These are phyloP conservation scores for Chrysoporthe austroafricana DNA, from an alignment of 2,329 filamentous ascomycete species.

Conservation along the genomic window DNA sequence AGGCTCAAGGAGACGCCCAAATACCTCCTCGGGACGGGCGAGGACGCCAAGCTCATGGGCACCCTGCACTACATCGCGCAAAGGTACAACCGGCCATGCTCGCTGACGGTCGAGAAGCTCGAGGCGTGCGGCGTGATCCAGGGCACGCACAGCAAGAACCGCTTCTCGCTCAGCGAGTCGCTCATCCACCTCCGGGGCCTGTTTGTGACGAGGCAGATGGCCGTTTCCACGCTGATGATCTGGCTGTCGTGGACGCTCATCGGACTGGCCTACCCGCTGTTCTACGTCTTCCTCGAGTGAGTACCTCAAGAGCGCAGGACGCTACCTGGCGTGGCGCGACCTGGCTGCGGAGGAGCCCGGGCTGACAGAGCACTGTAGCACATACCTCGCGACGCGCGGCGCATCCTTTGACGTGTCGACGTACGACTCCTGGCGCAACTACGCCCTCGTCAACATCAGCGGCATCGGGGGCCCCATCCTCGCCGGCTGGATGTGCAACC, in stretches of 20 bases:
- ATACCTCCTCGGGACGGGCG: constrained; percentile 57
- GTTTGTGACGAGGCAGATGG: constrained; percentile 64
- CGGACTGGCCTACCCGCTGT: constrained; percentile 74
- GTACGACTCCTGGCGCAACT: constrained; percentile 72
- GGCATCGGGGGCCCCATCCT: constrained; percentile 71
- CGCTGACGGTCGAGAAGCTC: constrained; percentile 50
- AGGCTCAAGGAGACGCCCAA: constrained; percentile 63
- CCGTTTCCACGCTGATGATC: constrained; percentile 64
- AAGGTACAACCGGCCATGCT: constrained; percentile 45
- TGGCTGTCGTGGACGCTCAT: constrained; percentile 73
- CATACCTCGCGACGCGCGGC: constrained; percentile 64
- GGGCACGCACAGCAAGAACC: constrained; percentile 40
- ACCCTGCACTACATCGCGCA: constrained; percentile 44
- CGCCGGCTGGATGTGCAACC: constrained; percentile 68
- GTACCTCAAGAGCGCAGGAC: constrained; percentile 30
- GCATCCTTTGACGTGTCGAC: constrained; percentile 55
- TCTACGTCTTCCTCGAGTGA: constrained; percentile 72
- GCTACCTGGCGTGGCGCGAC: too few relatives aligned
- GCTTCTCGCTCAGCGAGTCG: constrained; percentile 40
- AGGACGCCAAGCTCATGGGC: constrained; percentile 54
- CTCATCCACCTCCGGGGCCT: constrained; percentile 65
- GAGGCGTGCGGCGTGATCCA: constrained; percentile 49
- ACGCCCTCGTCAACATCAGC: constrained; percentile 68
- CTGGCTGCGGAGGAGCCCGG: constrained; percentile 21
- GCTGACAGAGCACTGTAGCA: background rate